phyloP scores from a whole-genome alignment of 495 filamentous ascomycete genomes.

The Neurospora sp. region DNA sequence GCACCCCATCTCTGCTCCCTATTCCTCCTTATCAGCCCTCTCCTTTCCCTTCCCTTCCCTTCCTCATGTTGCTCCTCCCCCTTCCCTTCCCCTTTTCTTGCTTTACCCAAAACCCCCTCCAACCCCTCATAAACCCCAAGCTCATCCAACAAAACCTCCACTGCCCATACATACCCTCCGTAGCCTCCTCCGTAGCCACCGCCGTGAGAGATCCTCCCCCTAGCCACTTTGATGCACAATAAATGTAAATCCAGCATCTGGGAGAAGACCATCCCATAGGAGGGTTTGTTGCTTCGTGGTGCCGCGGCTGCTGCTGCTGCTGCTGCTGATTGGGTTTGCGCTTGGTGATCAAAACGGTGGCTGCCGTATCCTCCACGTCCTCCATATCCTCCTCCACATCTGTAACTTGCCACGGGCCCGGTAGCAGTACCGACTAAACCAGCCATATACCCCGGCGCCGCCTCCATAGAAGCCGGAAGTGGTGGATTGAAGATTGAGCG shows the following conservation, averaged over 20 bases:
- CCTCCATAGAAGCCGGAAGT: background rate
- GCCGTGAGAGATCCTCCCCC: no score
- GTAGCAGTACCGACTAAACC: background rate
- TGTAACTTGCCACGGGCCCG: background rate
- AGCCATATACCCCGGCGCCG: background rate
- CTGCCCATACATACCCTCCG: constrained; percentile 21
- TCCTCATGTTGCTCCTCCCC: background rate
- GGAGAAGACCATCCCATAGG: constrained; percentile 33
- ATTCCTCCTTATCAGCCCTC: constrained; percentile 8
- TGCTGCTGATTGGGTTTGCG: background rate
- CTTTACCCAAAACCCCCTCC: background rate
- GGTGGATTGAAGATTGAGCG: constrained; percentile 26
- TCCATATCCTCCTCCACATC: background rate
- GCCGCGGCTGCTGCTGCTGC: background rate
- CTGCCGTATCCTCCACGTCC: background rate
- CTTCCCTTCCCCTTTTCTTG: background rate
- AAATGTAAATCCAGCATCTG: constrained; percentile 35
- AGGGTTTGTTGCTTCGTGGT: constrained; percentile 21
- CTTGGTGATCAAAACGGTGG: background rate
- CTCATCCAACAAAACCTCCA: constrained; percentile 38
- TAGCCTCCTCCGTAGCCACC: background rate
- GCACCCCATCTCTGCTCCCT: constrained; percentile 36
- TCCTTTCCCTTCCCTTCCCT: background rate
- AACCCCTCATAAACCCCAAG: constrained; percentile 18
- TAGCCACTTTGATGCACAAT: constrained; percentile 29